Evolutionary conservation across 2,329 filamentous ascomycete species (phyloP).

Genomic region (Hypoxylon sp.): DNA sequence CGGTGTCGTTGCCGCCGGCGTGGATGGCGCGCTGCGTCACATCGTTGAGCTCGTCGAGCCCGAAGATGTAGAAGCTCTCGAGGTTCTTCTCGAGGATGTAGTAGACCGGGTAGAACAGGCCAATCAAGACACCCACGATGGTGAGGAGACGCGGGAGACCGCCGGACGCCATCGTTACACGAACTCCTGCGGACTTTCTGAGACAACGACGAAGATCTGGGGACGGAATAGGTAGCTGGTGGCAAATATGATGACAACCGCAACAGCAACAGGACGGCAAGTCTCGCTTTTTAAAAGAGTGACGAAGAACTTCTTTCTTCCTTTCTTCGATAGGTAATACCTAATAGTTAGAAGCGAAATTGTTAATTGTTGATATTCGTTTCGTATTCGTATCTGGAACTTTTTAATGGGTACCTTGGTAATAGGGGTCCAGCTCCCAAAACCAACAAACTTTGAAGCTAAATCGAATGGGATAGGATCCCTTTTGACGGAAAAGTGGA

Average conservation of each 20-base stretch:
- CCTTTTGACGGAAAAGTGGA: slow-evolving; percentile 19
- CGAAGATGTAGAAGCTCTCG: slow-evolving; percentile 78
- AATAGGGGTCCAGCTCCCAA: slow-evolving; percentile 23
- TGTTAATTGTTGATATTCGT: too few relatives aligned
- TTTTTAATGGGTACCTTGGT: background rate
- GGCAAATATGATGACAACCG: background rate
- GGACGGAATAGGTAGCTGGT: background rate
- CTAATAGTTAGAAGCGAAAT: slow-evolving; percentile 12
- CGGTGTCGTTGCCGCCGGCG: slow-evolving; percentile 78
- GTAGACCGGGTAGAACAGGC: slow-evolving; percentile 61
- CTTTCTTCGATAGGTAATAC: too few relatives aligned
- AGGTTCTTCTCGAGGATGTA: slow-evolving; percentile 67
- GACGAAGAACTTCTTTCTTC: background rate
- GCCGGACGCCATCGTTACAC: slow-evolving; percentile 32
- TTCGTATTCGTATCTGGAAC: background rate
- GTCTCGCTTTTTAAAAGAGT: slow-evolving; percentile 1
- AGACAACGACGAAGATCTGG: background rate
- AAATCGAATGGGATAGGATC: background rate
- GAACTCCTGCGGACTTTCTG: background rate
- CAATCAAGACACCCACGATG: slow-evolving; percentile 62
- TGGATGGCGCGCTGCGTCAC: slow-evolving; percentile 72
- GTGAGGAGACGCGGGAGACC: slow-evolving; percentile 53
- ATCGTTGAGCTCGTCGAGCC: slow-evolving; percentile 71
- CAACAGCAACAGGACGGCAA: background rate
- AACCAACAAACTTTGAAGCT: background rate